Base-by-base conservation (phyloP, 257 asterid species). In the Plantago ovata region DNA sequence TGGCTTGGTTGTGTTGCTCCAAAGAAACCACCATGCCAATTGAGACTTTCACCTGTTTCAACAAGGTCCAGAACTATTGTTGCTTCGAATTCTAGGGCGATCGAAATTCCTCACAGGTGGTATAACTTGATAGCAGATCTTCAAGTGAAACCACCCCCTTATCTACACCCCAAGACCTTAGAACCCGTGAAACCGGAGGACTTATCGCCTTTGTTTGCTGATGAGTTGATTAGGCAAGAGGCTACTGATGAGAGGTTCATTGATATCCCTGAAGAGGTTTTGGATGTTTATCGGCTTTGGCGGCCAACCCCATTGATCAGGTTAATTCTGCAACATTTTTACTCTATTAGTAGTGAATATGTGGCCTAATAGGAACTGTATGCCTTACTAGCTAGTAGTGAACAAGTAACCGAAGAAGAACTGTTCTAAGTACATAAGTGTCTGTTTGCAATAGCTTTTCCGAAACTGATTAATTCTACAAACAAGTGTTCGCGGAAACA, bases 281-380 rank as follows among this genome's bases (percentile, higher is more conserved):
- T 84, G 22, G 98, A 92, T 16, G 79, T 92, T 46, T 92, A 92
- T 52, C 56, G 73, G 11, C 95, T 92, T 16, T 92, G 98, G 96
- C 96, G 95, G 4, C 98, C 96, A 1, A 88, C 98, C 6, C 98
- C 98, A 28, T 72, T 92, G n/a, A 92, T 88, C 74, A 81, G 96
- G 98, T 92, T 63, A 10, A 3, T 13, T 45, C 52, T 54, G 43
- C n/a, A 49, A 40, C 56, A 32, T 41, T n/a, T n/a, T n/a, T n/a
- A n/a, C n/a, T n/a, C n/a, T n/a, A n/a, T n/a, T n/a, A 14, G 32
- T 24, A 24, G 32, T 24, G 13, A 41, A 41, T 15, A 53, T 22
- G 3, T 61, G 9, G 16, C 10, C 41, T 2, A 2, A 24, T 2
- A 24, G 32, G 32, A 24, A 24, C 5, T 24, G 32, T 24, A n/a